Conservation (phyloP, 768 basidiomycete genomes). For the Auricularia sp. region DNA sequence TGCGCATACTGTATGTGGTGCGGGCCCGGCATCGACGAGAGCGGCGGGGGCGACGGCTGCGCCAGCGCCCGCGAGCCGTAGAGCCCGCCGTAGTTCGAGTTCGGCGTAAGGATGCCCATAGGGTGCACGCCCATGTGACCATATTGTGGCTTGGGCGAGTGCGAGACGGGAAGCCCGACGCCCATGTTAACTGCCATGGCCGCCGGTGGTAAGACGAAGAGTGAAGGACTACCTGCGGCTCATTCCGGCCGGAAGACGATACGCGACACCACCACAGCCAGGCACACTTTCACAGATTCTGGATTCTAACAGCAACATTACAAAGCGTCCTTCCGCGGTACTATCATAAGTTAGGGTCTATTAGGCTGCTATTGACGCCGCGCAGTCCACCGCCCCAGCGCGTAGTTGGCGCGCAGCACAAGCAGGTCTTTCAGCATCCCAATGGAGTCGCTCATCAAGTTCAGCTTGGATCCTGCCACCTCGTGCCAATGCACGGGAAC, state of each 20-base stretch:
- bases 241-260: no score
- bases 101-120: background rate
- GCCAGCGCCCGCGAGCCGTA: background rate
- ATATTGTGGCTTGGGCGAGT: background rate
- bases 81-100: no score
- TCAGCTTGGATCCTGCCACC: constrained; percentile 85
- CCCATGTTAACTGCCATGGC: background rate
- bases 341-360: background rate
- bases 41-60: background rate
- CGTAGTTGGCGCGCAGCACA: constrained; percentile 71
- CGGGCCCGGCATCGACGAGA: background rate
- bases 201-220: background rate
- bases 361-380: background rate
- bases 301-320: no score
- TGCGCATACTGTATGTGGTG: background rate
- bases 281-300: no score
- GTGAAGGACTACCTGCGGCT: background rate
- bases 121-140: background rate
- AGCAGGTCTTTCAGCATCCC: constrained; percentile 86
- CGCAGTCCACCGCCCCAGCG: constrained; percentile 62
- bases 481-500: constrained; percentile 91
- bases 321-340: background rate
- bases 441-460: constrained; percentile 71
- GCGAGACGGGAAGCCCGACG: background rate
- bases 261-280: no score